Evolutionary conservation across 2,329 filamentous ascomycete species (phyloP).

Genomic region (Mariannaea elegans): DNA sequence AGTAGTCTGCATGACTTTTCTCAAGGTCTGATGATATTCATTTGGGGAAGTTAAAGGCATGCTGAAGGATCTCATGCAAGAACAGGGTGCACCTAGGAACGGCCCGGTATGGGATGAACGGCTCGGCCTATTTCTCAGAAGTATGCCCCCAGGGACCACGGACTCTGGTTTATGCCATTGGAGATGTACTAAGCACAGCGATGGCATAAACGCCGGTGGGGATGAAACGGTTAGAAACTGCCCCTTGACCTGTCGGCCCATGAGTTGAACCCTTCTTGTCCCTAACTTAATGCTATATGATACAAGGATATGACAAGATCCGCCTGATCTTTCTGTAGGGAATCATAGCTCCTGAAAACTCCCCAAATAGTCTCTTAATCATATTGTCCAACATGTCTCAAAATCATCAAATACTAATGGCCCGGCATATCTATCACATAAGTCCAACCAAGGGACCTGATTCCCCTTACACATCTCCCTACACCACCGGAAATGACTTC

Average conservation of each 20-base stretch:
- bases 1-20: not conserved
- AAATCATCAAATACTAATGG: not conserved
- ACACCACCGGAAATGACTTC: constrained; percentile 4
- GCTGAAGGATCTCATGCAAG: constrained; percentile 14
- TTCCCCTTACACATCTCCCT: not conserved
- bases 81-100: not conserved
- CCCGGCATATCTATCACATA: not conserved
- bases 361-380: not conserved
- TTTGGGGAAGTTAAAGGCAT: not conserved
- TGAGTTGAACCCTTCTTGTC: not conserved
- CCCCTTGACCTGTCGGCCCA: not conserved
- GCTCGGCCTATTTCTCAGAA: not conserved
- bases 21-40: not conserved
- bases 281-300: not conserved
- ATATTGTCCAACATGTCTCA: not conserved
- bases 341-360: not conserved
- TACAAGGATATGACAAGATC: constrained; percentile 7
- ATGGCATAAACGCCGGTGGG: not conserved
- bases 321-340: constrained; percentile 1
- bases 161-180: not conserved
- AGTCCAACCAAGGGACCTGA: constrained; percentile 1
- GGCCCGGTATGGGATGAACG: constrained; percentile 1
- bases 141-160: not conserved
- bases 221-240: not conserved
- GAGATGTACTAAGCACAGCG: not conserved